Evolutionary conservation across 345 rosid species (phyloP).

Genomic region (Rhizophora apiculata): DNA sequence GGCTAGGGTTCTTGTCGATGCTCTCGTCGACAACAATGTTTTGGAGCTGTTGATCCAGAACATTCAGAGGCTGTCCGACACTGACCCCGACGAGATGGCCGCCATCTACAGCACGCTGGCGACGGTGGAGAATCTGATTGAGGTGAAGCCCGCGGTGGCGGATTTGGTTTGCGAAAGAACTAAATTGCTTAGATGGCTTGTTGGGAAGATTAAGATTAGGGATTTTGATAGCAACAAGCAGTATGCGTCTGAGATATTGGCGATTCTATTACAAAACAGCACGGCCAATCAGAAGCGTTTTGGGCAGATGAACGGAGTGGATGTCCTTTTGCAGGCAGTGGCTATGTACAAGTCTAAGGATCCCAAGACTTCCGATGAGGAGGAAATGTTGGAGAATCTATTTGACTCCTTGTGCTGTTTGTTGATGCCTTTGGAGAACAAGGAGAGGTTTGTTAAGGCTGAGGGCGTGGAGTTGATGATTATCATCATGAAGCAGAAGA

Average conservation of each 20-base stretch:
- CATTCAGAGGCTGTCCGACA: conserved; percentile 70
- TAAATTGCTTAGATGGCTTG: conserved; percentile 71
- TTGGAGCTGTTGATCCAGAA: conserved; percentile 91
- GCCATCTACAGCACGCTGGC: conserved; percentile 76
- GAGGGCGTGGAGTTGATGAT: conserved; percentile 99
- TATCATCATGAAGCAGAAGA: conserved; percentile 97
- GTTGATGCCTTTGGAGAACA: conserved; percentile 96
- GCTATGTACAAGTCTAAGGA: conserved; percentile 91
- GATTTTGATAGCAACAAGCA: conserved; percentile 92
- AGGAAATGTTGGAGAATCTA: conserved; percentile 95
- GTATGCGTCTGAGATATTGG: conserved; percentile 89
- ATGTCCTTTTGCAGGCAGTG: conserved; percentile 85
- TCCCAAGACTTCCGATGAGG: conserved; percentile 85
- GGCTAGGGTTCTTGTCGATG: conserved; percentile 62
- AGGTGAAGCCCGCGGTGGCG: conserved; percentile 87
- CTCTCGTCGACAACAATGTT: conserved; percentile 74
- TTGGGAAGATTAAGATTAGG: conserved; percentile 71
- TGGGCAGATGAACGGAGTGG: conserved; percentile 97
- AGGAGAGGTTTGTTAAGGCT: conserved; percentile 92
- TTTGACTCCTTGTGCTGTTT: conserved; percentile 86
- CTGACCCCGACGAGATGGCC: conserved; percentile 73
- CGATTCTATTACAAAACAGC: conserved; percentile 81
- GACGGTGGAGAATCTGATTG: conserved; percentile 83
- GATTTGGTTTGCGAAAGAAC: conserved; percentile 89
- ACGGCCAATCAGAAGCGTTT: conserved; percentile 78